phyloP scores from a whole-genome alignment of 768 basidiomycete genomes.

The Hygrophoropsis aurantiaca region DNA sequence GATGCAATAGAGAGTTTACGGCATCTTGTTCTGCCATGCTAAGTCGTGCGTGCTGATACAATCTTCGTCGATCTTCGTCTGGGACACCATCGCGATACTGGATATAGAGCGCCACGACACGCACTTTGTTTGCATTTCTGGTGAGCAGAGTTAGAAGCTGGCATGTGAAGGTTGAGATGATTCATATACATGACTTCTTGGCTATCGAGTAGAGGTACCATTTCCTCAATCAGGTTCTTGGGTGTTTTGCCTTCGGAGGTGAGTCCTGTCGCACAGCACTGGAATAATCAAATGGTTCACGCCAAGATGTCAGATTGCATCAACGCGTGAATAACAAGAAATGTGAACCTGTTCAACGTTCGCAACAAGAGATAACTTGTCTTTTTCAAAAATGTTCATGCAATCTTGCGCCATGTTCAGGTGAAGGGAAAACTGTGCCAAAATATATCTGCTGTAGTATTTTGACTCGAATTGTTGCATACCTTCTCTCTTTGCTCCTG shows the following conservation, averaged over 20 bases:
- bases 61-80: slow-evolving; percentile 91
- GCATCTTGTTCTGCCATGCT: slow-evolving; percentile 90
- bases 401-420: slow-evolving; percentile 98
- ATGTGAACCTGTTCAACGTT: slow-evolving; percentile 81
- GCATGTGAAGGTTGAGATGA: neutral
- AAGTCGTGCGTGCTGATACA: slow-evolving; percentile 94
- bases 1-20: slow-evolving; percentile 77
- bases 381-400: slow-evolving; percentile 89
- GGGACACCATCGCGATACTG: slow-evolving; percentile 95
- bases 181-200: slow-evolving; percentile 70
- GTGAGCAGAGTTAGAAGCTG: too few relatives aligned
- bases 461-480: slow-evolving; percentile 10
- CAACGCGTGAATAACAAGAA: slow-evolving; percentile 1
- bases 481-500: slow-evolving; percentile 96
- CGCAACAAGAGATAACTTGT: slow-evolving; percentile 79
- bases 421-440: slow-evolving; percentile 92
- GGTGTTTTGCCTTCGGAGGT: slow-evolving; percentile 94
- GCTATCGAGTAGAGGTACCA: slow-evolving; percentile 94
- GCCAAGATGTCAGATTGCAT: too few relatives aligned
- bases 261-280: slow-evolving; percentile 93
- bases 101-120: slow-evolving; percentile 94
- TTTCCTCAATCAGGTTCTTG: slow-evolving; percentile 93
- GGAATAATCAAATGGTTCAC: too few relatives aligned
- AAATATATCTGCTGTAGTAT: too few relatives aligned
- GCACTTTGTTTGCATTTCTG: slow-evolving; percentile 90